These are phyloP conservation scores for Bothriochloa decipiens DNA, from an alignment of 176 grass and related monocot genomes.

Conservation along the genomic window DNA sequence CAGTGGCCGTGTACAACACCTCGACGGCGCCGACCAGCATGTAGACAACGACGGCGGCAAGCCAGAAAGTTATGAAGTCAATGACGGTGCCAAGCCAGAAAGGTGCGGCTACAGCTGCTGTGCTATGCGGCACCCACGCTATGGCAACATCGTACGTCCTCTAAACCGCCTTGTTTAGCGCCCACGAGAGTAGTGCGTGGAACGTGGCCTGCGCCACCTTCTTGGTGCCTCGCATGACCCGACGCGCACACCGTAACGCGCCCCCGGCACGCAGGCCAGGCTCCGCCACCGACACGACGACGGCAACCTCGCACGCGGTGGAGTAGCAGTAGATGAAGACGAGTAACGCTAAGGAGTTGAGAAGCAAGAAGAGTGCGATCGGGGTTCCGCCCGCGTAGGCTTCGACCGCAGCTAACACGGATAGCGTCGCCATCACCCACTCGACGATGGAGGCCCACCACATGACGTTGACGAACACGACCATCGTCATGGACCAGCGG, in stretches of 20 bases:
- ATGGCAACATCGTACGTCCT: background rate
- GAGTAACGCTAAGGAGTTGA: background rate
- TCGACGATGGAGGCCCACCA: background rate
- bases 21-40: background rate
- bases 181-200: too few relatives aligned
- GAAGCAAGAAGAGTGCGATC: background rate
- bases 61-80: accelerated
- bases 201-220: background rate
- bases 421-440: background rate
- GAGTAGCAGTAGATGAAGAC: too few relatives aligned
- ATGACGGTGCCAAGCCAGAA: too few relatives aligned
- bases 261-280: background rate
- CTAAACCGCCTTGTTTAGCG: background rate
- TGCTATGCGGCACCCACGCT: background rate
- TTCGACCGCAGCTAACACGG: too few relatives aligned
- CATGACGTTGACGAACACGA: background rate
- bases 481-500: background rate
- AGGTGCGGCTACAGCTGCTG: background rate
- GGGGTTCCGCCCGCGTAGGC: too few relatives aligned
- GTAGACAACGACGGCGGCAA: background rate
- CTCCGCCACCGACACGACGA: background rate
- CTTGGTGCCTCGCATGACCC: background rate
- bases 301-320: background rate
- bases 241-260: background rate
- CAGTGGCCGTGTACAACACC: background rate